Percentiles rank a stretch among this genome's conserved stretches.
These are phyloP conservation scores for Talaromyces verruculosus DNA, from an alignment of 2,329 filamentous ascomycete species.

Conservation along the genomic window DNA sequence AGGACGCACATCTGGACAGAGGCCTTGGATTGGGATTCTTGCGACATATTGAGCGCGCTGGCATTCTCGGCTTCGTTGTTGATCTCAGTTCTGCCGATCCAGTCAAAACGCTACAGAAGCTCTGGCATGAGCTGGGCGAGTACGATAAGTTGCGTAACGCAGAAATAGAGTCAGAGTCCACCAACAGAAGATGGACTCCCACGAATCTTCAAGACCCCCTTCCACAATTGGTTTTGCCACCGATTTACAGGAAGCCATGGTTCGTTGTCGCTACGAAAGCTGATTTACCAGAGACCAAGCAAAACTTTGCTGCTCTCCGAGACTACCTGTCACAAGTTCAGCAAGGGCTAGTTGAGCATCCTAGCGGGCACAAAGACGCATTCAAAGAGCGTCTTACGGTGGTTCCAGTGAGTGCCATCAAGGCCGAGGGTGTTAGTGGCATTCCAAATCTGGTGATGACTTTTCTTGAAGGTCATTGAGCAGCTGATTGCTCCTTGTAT, in stretches of 20 bases:
- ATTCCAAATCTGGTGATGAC: constrained; percentile 46
- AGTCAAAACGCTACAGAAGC: constrained; percentile 70
- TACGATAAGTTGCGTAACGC: constrained; percentile 80
- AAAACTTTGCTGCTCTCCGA: constrained; percentile 70
- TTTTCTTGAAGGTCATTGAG: constrained; percentile 36
- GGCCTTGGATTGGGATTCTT: constrained; percentile 90
- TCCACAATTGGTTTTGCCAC: constrained; percentile 56
- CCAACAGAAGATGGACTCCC: constrained; percentile 61
- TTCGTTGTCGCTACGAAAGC: constrained; percentile 94
- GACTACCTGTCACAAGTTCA: constrained; percentile 69
- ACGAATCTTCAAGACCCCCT: constrained; percentile 44
- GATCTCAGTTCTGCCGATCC: constrained; percentile 80
- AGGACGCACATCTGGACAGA: constrained; percentile 87
- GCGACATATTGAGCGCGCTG: constrained; percentile 89
- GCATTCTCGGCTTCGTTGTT: constrained; percentile 89
- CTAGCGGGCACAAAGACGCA: constrained; percentile 68
- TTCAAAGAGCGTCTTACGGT: constrained; percentile 60
- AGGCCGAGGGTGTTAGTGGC: constrained; percentile 73
- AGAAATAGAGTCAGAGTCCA: constrained; percentile 62
- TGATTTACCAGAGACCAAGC: constrained; percentile 74
- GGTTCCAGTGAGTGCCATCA: constrained; percentile 87
- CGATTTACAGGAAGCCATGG: constrained; percentile 93
- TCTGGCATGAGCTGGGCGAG: constrained; percentile 88
- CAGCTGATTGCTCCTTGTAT: background rate
- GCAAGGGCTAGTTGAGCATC: constrained; percentile 65